Conservation (phyloP, 2,329 filamentous ascomycete genomes). For the Diaporthe velutina region DNA sequence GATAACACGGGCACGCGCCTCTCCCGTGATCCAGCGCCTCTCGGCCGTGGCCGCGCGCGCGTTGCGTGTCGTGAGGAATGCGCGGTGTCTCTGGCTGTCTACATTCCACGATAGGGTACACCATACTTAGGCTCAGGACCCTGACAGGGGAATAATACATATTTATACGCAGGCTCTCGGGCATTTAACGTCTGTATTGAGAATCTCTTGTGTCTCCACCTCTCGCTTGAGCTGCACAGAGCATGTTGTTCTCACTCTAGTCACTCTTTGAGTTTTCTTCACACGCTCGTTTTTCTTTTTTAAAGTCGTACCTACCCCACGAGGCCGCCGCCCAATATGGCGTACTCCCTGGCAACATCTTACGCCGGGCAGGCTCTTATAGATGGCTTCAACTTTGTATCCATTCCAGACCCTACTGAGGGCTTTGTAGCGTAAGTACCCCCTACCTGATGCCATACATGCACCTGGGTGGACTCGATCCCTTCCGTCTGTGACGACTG, state of each 20-base stretch:
- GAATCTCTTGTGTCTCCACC: background rate
- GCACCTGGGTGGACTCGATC: background rate
- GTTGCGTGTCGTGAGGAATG: constrained; percentile 12
- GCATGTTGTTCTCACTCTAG: constrained; percentile 24
- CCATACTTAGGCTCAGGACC: too few species aligned
- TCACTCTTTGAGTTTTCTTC: constrained; percentile 31
- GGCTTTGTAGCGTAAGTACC: constrained; percentile 76
- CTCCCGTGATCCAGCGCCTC: constrained; percentile 11
- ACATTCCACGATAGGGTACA: constrained; percentile 4
- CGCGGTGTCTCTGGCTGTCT: background rate
- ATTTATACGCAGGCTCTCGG: background rate
- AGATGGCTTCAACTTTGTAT: constrained; percentile 63
- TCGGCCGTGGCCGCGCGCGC: background rate
- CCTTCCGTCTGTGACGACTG: constrained; percentile 35
- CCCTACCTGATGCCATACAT: constrained; percentile 37
- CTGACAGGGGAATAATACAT: background rate
- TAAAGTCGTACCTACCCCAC: background rate
- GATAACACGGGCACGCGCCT: constrained; percentile 4
- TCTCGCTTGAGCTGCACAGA: background rate
- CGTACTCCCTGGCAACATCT: constrained; percentile 57
- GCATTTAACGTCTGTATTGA: too few species aligned
- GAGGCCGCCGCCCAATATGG: background rate
- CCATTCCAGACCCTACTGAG: constrained; percentile 70
- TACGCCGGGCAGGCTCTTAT: constrained; percentile 60
- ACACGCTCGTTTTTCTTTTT: constrained; percentile 14